Conservation (phyloP, 192 early-diverging fungal species). For the Rhizoclosmatium sp. region DNA sequence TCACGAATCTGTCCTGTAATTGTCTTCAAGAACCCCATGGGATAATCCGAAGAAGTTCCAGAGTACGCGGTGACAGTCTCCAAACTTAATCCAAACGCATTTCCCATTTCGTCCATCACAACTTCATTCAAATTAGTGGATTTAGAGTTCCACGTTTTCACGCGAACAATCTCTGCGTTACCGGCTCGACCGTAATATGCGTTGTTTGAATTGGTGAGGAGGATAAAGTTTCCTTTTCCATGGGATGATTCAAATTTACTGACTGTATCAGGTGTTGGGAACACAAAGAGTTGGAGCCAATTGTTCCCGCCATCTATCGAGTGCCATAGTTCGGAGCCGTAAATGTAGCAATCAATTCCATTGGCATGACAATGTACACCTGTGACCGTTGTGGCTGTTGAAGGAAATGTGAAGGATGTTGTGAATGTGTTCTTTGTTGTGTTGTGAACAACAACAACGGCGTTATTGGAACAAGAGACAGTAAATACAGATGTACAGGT, state of each 20-base stretch:
- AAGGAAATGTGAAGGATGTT: constrained; percentile 21
- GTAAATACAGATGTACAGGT: not conserved
- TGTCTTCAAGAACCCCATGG: constrained; percentile 33
- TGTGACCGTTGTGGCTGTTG: not conserved
- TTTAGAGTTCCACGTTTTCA: not conserved
- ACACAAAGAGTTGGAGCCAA: constrained; percentile 22
- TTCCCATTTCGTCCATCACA: constrained; percentile 10
- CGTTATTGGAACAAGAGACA: not conserved
- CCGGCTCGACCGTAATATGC: constrained; percentile 24
- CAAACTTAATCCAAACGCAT: constrained; percentile 6
- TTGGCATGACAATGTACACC: constrained; percentile 29
- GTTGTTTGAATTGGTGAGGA: constrained; percentile 20
- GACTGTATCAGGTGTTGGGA: constrained; percentile 4
- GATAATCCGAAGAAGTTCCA: not conserved
- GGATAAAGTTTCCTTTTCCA: not conserved
- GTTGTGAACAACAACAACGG: constrained; percentile 21
- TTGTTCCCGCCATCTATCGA: constrained; percentile 37
- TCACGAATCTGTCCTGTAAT: constrained; percentile 7
- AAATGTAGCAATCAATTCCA: constrained; percentile 36
- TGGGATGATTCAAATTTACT: constrained; percentile 26
- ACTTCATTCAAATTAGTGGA: constrained; percentile 4
- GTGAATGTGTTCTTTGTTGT: not conserved
- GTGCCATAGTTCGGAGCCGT: constrained; percentile 34
- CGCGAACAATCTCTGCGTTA: not conserved
- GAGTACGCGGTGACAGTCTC: constrained; percentile 8